Evolutionary conservation across 306 rosid species (phyloP), one percentile per base, ranked within the genome.

Genomic region (Amphicarpaea edgeworthii): DNA sequence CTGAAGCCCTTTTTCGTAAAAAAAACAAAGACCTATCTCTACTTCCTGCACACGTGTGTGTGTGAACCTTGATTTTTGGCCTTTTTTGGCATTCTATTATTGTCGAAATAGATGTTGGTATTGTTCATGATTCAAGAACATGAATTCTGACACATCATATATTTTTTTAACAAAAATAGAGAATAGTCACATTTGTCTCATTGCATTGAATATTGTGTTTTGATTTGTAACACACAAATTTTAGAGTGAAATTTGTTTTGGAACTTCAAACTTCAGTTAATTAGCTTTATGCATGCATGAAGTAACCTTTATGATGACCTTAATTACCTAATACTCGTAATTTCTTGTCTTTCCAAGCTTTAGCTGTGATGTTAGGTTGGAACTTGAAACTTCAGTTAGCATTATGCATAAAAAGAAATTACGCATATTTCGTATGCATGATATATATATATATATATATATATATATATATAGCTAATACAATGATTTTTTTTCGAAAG

Each of bases 371-470:
- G n/a, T n/a, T n/a, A n/a, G n/a, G n/a, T 14, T 59, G 19, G 42
- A 30, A 60, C 21, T 60, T 28, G 42, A 8, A 60, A 15, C 11
- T 60, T 28, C 17, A 26, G 40, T 7, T 6, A 12, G 43, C 34
- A 55, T 55, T 12, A 62, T 37, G 68, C 26, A 59, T 30, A 58
- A 30, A 30, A 23, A 24, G 74, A 49, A 50, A 71, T 34, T 14
- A 24, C 12, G 21, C 30, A 2, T 30, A 42, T 26, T 67, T 46
- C 24, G 51, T 21, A 20, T 71, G 76, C 53, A 71, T 53, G 59
- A 17, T 37, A 14, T 34, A 12, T 62, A n/a, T n/a, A n/a, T n/a
- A n/a, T n/a, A n/a, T n/a, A n/a, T n/a, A n/a, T n/a, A n/a, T n/a
- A n/a, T n/a, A n/a, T n/a, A n/a, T n/a, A n/a, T n/a, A n/a, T 50